Conservation (phyloP, 2,329 filamentous ascomycete genomes). For the Fonsecaea nubica region DNA sequence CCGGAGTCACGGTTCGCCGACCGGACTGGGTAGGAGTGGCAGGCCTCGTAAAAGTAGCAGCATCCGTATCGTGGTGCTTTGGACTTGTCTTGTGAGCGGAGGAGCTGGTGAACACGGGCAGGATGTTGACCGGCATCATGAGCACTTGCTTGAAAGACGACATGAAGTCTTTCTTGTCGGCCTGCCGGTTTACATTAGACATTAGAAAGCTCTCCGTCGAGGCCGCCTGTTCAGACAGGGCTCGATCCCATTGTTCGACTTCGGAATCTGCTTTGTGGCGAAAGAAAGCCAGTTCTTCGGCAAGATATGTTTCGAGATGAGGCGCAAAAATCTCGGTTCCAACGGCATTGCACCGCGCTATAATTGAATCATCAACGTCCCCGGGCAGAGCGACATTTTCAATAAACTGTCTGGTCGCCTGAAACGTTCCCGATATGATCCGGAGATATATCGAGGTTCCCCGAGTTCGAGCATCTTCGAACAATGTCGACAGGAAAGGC, state of each 20-base stretch:
- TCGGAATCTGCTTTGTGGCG: conserved; percentile 75
- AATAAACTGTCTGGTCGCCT: conserved; percentile 80
- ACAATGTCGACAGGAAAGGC: conserved; percentile 83
- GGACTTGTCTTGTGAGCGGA: conserved; percentile 43
- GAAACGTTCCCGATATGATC: conserved; percentile 85
- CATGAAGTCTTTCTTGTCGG: conserved; percentile 94
- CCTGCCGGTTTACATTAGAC: conserved; percentile 91
- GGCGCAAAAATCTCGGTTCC: conserved; percentile 81
- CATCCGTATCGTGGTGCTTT: conserved; percentile 43
- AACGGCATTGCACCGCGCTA: conserved; percentile 70
- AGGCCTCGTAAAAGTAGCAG: conserved; percentile 39
- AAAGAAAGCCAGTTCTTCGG: conserved; percentile 89
- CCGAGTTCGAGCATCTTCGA: conserved; percentile 83
- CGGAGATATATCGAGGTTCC: conserved; percentile 80
- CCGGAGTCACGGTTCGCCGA: conserved; percentile 49
- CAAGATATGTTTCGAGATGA: conserved; percentile 90
- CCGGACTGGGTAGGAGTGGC: conserved; percentile 41
- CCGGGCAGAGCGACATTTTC: conserved; percentile 71
- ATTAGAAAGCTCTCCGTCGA: conserved; percentile 93
- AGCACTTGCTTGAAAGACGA: conserved; percentile 98
- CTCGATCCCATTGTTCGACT: conserved; percentile 87
- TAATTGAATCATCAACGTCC: conserved; percentile 63
- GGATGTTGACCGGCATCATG: conserved; percentile 95
- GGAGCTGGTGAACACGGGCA: conserved; percentile 73
- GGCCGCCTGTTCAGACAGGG: conserved; percentile 87